Conservation (phyloP, 2,329 filamentous ascomycete genomes). For the Cercospora brassicicola region DNA sequence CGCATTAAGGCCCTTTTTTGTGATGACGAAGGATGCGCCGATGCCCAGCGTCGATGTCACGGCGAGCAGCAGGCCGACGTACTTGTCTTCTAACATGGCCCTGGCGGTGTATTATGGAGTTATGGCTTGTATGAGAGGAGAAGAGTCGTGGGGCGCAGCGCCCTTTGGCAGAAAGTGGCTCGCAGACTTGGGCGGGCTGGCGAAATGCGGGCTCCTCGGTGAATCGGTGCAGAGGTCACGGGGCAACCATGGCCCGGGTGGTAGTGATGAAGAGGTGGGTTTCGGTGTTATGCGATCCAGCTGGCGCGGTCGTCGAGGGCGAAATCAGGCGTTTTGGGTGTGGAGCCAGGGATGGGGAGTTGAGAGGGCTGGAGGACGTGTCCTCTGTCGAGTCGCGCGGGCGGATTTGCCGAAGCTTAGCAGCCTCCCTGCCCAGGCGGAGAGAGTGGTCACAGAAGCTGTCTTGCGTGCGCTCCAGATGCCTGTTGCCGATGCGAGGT, state of each 20-base stretch:
- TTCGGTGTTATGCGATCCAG: slow-evolving; percentile 6
- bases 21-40: slow-evolving; percentile 86
- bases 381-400: slow-evolving; percentile 11
- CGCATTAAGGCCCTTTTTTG: slow-evolving; percentile 95
- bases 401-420: slow-evolving; percentile 10
- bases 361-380: slow-evolving; percentile 3
- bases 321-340: slow-evolving; percentile 1
- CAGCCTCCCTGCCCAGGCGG: not conserved
- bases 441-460: not conserved
- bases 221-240: slow-evolving; percentile 1
- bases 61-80: slow-evolving; percentile 73
- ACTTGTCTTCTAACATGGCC: slow-evolving; percentile 54
- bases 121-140: not conserved
- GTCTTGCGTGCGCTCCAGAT: not conserved
- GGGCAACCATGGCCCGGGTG: slow-evolving; percentile 4
- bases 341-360: slow-evolving; percentile 2
- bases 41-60: slow-evolving; percentile 74
- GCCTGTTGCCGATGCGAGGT: not conserved
- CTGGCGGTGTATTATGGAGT: not conserved
- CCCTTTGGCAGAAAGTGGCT: slow-evolving; percentile 5
- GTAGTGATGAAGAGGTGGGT: not conserved
- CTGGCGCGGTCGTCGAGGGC: not conserved
- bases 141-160: not conserved
- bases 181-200: slow-evolving; percentile 6
- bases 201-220: not conserved